Evolutionary conservation across 352 stramenopile genomes (phyloP), one percentile per base, ranked within the genome.

Genomic region (Elongisporangium prolatum): DNA sequence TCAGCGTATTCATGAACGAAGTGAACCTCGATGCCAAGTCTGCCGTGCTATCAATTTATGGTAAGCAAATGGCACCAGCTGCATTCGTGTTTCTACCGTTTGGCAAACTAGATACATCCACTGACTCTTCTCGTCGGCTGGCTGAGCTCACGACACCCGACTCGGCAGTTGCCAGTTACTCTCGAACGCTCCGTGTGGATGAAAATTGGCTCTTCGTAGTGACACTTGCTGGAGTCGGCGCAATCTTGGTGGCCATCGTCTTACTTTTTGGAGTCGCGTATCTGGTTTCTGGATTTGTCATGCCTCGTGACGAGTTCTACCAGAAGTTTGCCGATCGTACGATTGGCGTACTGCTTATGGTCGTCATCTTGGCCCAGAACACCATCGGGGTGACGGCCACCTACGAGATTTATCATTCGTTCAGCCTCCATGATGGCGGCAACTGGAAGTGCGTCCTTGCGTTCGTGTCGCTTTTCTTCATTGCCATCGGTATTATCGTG

Each of bases 191-290:
- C 3, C 71, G 71, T 17, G 80, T 86, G 44, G 59, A 71, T 21
- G 68, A 79, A 60, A 67, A 83, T 47, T 84, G 81, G 73, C 63
- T 86, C 3, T 82, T 86, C 53, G 20, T 84, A 21, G 72, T 83
- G 7, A 82, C 71, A n/a, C 57, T 86, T 14, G 75, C 75, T 0
- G 74, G 73, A 49, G 66, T 86, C 24, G 61, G 72, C 20, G 67
- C 75, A 2, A 56, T 86, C 13, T 71, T 80, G 53, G 75, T 61
- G 18, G 69, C 61, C 37, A 52, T 86, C 13, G 21, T 83, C 4
- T 55, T 65, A 18, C 53, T 83, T 1, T 80, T 86, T 28, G 63
- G 63, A 22, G 18, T 71, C 16, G 70, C 56, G 22, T 82, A 82
- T 56, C 48, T 47, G n/a, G 22, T 61, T 1, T 52, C 70, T 2